These are phyloP conservation scores for Kwoniella europaea DNA, from an alignment of 768 basidiomycete genomes.

Conservation along the genomic window DNA sequence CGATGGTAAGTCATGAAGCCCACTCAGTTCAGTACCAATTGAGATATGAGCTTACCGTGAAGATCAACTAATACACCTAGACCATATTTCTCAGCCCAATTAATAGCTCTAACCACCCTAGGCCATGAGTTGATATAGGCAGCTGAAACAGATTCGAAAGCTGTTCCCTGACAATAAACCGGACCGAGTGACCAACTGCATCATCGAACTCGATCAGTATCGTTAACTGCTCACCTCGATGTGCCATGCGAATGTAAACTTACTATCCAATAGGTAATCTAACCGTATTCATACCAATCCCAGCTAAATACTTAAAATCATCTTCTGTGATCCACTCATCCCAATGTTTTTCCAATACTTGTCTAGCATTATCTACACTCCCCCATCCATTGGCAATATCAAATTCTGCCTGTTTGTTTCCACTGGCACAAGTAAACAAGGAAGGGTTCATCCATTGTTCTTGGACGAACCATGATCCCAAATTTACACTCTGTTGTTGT, in stretches of 20 bases:
- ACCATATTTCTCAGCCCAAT: slow-evolving; percentile 54
- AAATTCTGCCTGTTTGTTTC: slow-evolving; percentile 64
- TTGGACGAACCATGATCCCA: slow-evolving; percentile 74
- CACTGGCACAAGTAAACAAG: slow-evolving; percentile 67
- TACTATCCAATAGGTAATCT: slow-evolving; percentile 53
- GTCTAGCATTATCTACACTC: slow-evolving; percentile 38
- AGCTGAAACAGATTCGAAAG: slow-evolving; percentile 46
- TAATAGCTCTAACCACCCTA: slow-evolving; percentile 50
- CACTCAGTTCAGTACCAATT: too few relatives aligned
- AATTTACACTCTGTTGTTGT: slow-evolving; percentile 69
- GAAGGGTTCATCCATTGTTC: slow-evolving; percentile 78
- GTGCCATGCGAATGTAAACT: neutral
- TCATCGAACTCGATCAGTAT: neutral
- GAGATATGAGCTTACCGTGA: too few relatives aligned
- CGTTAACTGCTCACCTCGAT: too few relatives aligned
- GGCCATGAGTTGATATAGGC: slow-evolving; percentile 54
- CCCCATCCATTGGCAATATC: slow-evolving; percentile 72
- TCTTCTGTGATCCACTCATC: slow-evolving; percentile 53
- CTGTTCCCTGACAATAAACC: slow-evolving; percentile 43
- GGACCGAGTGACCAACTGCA: slow-evolving; percentile 52
- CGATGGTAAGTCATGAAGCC: too few relatives aligned
- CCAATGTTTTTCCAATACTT: slow-evolving; percentile 52
- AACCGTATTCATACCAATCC: slow-evolving; percentile 55
- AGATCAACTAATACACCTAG: slow-evolving; percentile 54
- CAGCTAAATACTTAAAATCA: slow-evolving; percentile 49